Conservation (phyloP, 2,329 filamentous ascomycete species). For the Paraphaeosphaeria minitans region DNA sequence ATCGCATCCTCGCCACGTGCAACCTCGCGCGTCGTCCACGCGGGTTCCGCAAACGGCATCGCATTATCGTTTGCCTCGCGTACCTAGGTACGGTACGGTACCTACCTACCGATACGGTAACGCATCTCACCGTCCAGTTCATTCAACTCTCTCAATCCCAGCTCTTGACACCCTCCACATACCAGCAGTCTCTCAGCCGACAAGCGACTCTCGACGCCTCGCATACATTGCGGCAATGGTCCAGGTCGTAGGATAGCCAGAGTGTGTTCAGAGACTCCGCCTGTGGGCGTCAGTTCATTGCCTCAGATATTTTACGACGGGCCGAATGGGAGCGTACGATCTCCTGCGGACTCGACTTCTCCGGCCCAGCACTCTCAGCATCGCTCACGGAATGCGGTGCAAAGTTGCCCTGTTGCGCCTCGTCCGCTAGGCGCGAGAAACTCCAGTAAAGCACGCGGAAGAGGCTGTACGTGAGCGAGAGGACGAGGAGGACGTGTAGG, state of each 20-base stretch:
- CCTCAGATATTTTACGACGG: no score
- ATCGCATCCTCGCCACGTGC: not conserved
- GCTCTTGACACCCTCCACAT: slow-evolving; percentile 9
- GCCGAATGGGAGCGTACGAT: not conserved
- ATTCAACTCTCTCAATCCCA: slow-evolving; percentile 9
- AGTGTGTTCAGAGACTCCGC: slow-evolving; percentile 14
- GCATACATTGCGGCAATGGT: slow-evolving; percentile 16
- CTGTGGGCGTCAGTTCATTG: not conserved
- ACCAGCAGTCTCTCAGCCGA: slow-evolving; percentile 5
- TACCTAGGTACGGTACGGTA: no score
- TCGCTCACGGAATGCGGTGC: not conserved
- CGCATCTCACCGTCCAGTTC: slow-evolving; percentile 1
- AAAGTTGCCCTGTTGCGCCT: not conserved
- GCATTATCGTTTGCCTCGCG: not conserved
- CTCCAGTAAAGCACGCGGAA: slow-evolving; percentile 2
- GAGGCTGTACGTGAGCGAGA: slow-evolving; percentile 1
- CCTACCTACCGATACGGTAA: no score
- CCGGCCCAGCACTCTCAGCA: not conserved
- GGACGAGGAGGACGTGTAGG: slow-evolving; percentile 4
- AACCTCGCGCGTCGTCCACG: not conserved
- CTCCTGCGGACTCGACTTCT: slow-evolving; percentile 3
- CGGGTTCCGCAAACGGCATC: not conserved
- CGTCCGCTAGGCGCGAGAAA: slow-evolving; percentile 1
- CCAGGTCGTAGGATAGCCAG: slow-evolving; percentile 13
- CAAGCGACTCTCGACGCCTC: slow-evolving; percentile 11